These are phyloP conservation scores for Phaffomyces antillensis DNA, from an alignment of 805 yeast genomes.

Conservation along the genomic window DNA sequence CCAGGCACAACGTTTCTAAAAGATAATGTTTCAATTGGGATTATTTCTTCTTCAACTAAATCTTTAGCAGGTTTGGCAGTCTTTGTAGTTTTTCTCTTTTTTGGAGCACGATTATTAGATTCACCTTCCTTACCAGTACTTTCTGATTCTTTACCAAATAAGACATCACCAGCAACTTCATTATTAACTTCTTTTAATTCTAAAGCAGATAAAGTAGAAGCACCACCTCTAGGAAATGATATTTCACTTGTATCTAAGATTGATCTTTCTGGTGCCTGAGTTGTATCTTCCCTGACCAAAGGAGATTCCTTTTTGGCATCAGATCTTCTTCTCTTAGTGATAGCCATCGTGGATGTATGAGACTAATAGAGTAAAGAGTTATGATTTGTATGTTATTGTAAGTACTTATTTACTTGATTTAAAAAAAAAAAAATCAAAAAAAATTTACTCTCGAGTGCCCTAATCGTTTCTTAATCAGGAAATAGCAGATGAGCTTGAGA, in stretches of 20 bases:
- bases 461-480: slow-evolving; percentile 15
- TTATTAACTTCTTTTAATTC: slow-evolving; percentile 90
- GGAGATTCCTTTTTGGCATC: slow-evolving; percentile 35
- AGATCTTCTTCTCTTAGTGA: slow-evolving; percentile 43
- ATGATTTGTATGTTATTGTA: background rate
- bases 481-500: slow-evolving; percentile 17
- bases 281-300: slow-evolving; percentile 32
- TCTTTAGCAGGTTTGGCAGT: slow-evolving; percentile 15
- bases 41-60: slow-evolving; percentile 21
- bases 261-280: slow-evolving; percentile 30
- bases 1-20: slow-evolving; percentile 66
- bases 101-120: slow-evolving; percentile 22
- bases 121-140: background rate
- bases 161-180: slow-evolving; percentile 84
- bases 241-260: slow-evolving; percentile 31
- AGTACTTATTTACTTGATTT: background rate
- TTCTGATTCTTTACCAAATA: slow-evolving; percentile 42
- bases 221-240: slow-evolving; percentile 94
- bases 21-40: slow-evolving; percentile 54
- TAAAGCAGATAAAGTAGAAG: slow-evolving; percentile 74
- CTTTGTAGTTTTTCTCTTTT: slow-evolving; percentile 36
- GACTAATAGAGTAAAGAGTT: background rate
- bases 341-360: slow-evolving; percentile 13
- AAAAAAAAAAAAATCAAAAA: slow-evolving; percentile 12
- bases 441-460: slow-evolving; percentile 11